Evolutionary conservation across 2,329 filamentous ascomycete genomes (phyloP).

Genomic region (Cadophora sp.): DNA sequence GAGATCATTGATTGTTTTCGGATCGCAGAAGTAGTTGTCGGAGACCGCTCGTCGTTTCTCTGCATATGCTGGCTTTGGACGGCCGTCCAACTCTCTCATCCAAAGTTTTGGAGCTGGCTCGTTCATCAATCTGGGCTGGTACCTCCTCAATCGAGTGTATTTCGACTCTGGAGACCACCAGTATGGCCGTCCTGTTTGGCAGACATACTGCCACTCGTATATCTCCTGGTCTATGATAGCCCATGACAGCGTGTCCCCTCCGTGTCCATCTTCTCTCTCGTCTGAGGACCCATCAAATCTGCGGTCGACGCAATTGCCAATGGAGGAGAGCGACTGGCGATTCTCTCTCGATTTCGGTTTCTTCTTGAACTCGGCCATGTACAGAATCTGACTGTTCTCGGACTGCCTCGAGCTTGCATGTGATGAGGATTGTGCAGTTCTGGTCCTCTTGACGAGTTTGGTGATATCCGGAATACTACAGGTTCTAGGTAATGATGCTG

Average conservation of each 20-base stretch:
- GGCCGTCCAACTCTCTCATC: constrained; percentile 27
- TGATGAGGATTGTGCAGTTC: not conserved
- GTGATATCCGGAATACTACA: constrained; percentile 15
- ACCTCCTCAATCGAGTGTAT: constrained; percentile 29
- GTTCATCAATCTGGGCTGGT: constrained; percentile 18
- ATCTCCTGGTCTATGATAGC: constrained; percentile 43
- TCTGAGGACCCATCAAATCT: constrained; percentile 30
- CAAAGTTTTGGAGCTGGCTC: constrained; percentile 27
- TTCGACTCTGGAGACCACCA: constrained; percentile 45
- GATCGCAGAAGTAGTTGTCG: constrained; percentile 36
- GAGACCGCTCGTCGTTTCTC: constrained; percentile 35
- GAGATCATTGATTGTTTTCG: constrained; percentile 36
- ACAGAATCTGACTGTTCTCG: constrained; percentile 38
- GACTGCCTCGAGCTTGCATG: not conserved
- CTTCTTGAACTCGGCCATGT: constrained; percentile 31
- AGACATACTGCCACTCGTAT: constrained; percentile 44
- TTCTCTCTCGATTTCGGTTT: constrained; percentile 17
- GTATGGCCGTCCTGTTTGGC: constrained; percentile 42
- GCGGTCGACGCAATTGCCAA: constrained; percentile 34
- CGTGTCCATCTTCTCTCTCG: constrained; percentile 1
- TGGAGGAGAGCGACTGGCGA: constrained; percentile 38
- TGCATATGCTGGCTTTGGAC: constrained; percentile 23
- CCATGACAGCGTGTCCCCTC: constrained; percentile 36
- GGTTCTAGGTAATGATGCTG: constrained; percentile 16
- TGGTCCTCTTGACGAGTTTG: constrained; percentile 8